These are phyloP conservation scores for Penicillium dipodomyicola DNA, from an alignment of 495 filamentous ascomycete species.

Conservation along the genomic window DNA sequence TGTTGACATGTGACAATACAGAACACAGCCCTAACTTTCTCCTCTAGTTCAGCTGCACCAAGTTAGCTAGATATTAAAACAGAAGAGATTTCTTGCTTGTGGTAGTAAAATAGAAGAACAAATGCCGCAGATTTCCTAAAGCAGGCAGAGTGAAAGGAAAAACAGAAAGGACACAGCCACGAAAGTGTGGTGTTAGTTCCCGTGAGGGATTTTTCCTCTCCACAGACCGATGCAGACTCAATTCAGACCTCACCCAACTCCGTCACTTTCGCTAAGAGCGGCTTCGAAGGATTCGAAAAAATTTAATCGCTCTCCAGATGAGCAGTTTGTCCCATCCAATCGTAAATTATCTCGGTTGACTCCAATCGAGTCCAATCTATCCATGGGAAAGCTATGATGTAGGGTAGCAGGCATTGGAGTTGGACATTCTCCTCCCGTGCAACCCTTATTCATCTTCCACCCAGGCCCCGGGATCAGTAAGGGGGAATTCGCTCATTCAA, in stretches of 20 bases:
- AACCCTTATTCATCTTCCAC: neutral
- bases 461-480: neutral
- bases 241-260: constrained; percentile 6
- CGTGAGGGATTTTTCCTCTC: constrained; percentile 31
- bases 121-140: constrained; percentile 7
- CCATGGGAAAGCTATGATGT: neutral
- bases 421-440: neutral
- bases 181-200: neutral
- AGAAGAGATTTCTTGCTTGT: neutral
- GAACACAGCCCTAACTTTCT: constrained; percentile 21
- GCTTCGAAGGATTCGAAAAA: neutral
- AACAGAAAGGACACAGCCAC: constrained; percentile 4
- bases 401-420: neutral
- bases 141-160: neutral
- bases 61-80: constrained; percentile 9
- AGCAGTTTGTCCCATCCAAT: constrained; percentile 29
- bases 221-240: constrained; percentile 15
- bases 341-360: constrained; percentile 1
- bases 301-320: constrained; percentile 2
- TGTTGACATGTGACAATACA: constrained; percentile 12
- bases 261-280: neutral
- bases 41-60: neutral
- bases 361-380: neutral
- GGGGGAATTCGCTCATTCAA: neutral
- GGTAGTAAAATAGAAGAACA: neutral